These are phyloP conservation scores for Ophiostoma ulmi DNA, from an alignment of 2,329 filamentous ascomycete species.

Conservation along the genomic window DNA sequence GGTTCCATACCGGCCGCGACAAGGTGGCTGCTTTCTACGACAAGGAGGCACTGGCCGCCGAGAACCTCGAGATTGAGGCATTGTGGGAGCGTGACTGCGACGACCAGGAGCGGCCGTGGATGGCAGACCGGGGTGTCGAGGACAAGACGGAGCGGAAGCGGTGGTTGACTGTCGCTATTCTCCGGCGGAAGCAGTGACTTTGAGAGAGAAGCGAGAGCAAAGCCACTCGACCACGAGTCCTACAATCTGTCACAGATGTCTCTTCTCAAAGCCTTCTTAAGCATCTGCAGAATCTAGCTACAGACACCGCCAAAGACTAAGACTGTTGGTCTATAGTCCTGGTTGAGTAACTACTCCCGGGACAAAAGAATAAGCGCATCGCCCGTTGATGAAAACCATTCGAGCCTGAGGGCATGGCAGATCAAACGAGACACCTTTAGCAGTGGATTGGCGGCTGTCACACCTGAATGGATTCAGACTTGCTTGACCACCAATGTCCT, in stretches of 20 bases:
- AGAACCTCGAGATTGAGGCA: constrained; percentile 55
- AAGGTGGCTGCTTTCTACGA: constrained; percentile 64
- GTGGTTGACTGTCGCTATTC: constrained; percentile 60
- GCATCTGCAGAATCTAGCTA: not conserved
- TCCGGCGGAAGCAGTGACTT: constrained; percentile 32
- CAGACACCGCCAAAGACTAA: not conserved
- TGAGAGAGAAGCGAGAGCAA: not conserved
- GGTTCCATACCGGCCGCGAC: constrained; percentile 65
- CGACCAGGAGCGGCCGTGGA: constrained; percentile 58
- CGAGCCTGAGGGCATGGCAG: not conserved
- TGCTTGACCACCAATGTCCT: not conserved
- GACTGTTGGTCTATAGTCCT: too few species aligned
- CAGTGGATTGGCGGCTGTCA: not conserved
- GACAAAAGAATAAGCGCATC: not conserved
- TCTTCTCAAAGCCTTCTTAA: not conserved
- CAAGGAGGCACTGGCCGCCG: constrained; percentile 40
- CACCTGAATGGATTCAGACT: not conserved
- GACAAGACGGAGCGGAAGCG: constrained; percentile 59
- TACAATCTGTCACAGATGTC: not conserved
- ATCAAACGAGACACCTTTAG: not conserved
- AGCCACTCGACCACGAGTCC: not conserved
- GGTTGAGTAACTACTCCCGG: not conserved
- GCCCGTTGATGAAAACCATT: not conserved
- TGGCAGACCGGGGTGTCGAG: constrained; percentile 54
- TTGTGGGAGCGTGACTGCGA: constrained; percentile 67